phyloP scores from a whole-genome alignment of 192 early-diverging fungal genomes.

The Podila clonocystis region DNA sequence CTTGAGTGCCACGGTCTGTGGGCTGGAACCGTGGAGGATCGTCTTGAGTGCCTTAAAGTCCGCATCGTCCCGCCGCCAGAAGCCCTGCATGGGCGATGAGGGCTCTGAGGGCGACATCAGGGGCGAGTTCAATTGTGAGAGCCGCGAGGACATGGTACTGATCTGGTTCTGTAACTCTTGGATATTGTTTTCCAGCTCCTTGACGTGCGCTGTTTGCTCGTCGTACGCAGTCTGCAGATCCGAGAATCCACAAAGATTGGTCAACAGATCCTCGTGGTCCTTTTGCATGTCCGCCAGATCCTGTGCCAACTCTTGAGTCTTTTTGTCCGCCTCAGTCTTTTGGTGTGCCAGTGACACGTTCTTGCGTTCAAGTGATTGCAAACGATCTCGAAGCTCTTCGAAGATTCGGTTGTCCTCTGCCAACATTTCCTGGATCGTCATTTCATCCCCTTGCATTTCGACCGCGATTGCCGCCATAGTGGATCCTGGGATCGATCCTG shows the following conservation, averaged over 20 bases:
- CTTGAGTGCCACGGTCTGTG: constrained; percentile 24
- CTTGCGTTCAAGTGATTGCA: constrained; percentile 42
- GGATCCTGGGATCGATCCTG: constrained; percentile 48
- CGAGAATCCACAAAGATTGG: constrained; percentile 13
- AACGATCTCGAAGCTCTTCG: constrained; percentile 40
- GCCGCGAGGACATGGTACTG: constrained; percentile 36
- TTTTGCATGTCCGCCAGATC: constrained; percentile 27
- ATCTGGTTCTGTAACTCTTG: constrained; percentile 34
- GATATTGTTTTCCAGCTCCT: constrained; percentile 29
- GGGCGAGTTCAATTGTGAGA: constrained; percentile 47
- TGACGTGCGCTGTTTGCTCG: constrained; percentile 30
- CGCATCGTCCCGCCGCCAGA: constrained; percentile 32
- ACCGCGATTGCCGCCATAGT: constrained; percentile 43
- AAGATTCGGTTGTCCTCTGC: constrained; percentile 48
- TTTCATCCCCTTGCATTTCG: constrained; percentile 49
- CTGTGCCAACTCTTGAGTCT: constrained; percentile 18
- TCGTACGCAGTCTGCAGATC: constrained; percentile 26
- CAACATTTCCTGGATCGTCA: constrained; percentile 50
- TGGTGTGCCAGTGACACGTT: constrained; percentile 22
- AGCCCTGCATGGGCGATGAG: constrained; percentile 31
- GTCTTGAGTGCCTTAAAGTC: constrained; percentile 46
- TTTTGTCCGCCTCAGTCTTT: constrained; percentile 37
- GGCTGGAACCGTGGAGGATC: constrained; percentile 33
- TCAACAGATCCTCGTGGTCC: constrained; percentile 26
- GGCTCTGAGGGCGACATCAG: constrained; percentile 40